Evolutionary conservation across 2,329 filamentous ascomycete genomes (phyloP), one percentile per base, ranked within the genome.

Genomic region (Talaromyces sp.): DNA sequence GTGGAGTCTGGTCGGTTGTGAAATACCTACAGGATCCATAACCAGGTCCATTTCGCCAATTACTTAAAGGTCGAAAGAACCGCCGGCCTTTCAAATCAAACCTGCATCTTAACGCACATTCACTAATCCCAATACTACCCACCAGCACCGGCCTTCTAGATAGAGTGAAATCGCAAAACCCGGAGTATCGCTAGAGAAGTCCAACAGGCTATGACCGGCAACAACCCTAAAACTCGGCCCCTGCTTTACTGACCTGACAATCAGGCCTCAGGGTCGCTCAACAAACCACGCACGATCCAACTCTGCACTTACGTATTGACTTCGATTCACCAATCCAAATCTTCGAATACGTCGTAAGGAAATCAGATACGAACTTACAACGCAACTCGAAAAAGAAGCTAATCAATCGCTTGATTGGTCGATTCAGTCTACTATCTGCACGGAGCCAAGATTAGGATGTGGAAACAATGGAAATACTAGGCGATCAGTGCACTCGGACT

Each of bases 401-500:
- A 14, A 33, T 40, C 40, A 58, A 48, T 58, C 56, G 40, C 56
- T 37, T 58, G 25, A 35, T 48, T 35, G 56, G 56, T 16, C 40
- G 1, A 11, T 37, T 54, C 18, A 3, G 5, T 54, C 31, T 21
- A 23, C 16, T 12, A 35, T 54, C 50, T 54, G 50, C 31, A 35
- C 50, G 31, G 21, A 18, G 23, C 55, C 39, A 42, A 58, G 39
- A 44, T 42, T 25, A 31, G 55, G 6, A 23, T 44, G 56, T 58
- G 40, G 56, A 18, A 21, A 46, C 25, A 23, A 3, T n/a, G 39
- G 55, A 16, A 18, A 46, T 16, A 23, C 12, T 18, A 35, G 33
- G 37, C 25, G 37, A 44, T 58, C 55, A 42, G 28, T 58, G 55
- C 55, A 58, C 55, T n/a, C 25, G 55, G 50, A 54, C n/a, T 37